phyloP scores from a whole-genome alignment of 148 eudicot species.

The Cornus florida region DNA sequence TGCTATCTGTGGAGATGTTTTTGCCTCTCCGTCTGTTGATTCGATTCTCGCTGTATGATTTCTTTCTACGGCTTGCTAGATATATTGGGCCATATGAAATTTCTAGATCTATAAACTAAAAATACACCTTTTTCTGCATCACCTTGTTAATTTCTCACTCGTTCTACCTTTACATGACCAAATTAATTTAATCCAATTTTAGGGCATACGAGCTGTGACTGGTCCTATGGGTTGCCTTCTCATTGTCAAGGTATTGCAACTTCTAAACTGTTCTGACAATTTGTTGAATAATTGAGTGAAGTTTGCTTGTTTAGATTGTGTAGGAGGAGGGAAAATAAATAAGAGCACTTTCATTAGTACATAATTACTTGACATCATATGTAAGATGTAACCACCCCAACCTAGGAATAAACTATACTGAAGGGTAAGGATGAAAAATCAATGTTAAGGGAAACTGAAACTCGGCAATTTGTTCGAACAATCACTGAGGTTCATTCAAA shows the following conservation, averaged over 20 bases:
- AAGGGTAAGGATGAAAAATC: too few species aligned
- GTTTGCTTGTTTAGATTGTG: too few species aligned
- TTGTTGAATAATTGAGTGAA: background rate
- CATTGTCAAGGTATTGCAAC: slow-evolving; percentile 72
- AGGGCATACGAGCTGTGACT: slow-evolving; percentile 98
- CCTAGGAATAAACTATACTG: too few species aligned
- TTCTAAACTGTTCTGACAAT: background rate
- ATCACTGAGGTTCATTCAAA: too few species aligned
- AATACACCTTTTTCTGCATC: background rate
- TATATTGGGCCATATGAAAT: too few species aligned
- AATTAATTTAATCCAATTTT: slow-evolving; percentile 18
- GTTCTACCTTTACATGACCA: slow-evolving; percentile 6
- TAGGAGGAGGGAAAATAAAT: background rate
- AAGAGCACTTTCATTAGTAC: background rate
- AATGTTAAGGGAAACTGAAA: too few species aligned
- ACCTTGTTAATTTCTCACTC: background rate
- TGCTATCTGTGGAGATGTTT: slow-evolving; percentile 95
- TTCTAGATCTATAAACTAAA: background rate
- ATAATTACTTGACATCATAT: background rate
- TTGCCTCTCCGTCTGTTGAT: slow-evolving; percentile 92
- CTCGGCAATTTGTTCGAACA: too few species aligned
- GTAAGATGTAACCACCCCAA: too few species aligned
- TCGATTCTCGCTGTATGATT: slow-evolving; percentile 87
- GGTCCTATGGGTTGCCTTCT: slow-evolving; percentile 92
- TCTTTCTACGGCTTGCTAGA: background rate